Evolutionary conservation across 768 basidiomycete genomes (phyloP).

Genomic region (Podaxis rugospora): DNA sequence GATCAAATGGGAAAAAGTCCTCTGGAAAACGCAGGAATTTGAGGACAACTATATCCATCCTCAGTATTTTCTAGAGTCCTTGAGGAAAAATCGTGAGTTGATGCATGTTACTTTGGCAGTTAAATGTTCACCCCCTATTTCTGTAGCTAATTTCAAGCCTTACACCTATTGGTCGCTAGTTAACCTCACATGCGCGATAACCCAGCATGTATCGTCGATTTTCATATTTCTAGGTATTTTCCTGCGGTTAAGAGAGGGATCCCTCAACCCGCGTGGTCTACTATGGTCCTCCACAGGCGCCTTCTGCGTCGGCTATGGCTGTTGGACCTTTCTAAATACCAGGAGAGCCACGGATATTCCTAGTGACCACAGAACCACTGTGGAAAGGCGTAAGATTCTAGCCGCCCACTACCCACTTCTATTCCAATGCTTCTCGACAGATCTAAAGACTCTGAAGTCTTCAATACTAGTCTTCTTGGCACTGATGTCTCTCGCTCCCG

Average conservation of each 20-base stretch:
- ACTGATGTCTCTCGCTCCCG: conserved; percentile 86
- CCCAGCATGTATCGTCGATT: conserved; percentile 79
- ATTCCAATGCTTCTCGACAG: conserved; percentile 29
- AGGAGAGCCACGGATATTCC: not conserved
- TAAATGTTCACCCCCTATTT: not conserved
- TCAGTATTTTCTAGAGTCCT: conserved; percentile 67
- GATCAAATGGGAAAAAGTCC: conserved; percentile 58
- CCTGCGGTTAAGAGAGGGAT: conserved; percentile 57
- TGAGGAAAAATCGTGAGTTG: conserved; percentile 72
- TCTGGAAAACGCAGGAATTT: conserved; percentile 74
- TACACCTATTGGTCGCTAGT: conserved; percentile 77
- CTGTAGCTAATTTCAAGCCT: conserved; percentile 71
- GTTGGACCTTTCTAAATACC: conserved; percentile 39
- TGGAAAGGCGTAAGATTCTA: conserved; percentile 2
- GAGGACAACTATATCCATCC: conserved; percentile 86
- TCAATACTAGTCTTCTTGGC: conserved; percentile 85
- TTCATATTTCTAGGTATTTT: conserved; percentile 83
- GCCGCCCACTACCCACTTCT: not conserved
- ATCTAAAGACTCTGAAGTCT: conserved; percentile 71
- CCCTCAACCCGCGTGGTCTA: conserved; percentile 65
- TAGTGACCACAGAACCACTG: not conserved
- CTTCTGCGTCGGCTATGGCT: conserved; percentile 56
- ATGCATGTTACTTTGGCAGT: not conserved
- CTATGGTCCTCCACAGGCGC: conserved; percentile 59
- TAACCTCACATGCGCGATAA: conserved; percentile 65